Conservation (phyloP, 495 filamentous ascomycete genomes). For the Pyronema domesticum region DNA sequence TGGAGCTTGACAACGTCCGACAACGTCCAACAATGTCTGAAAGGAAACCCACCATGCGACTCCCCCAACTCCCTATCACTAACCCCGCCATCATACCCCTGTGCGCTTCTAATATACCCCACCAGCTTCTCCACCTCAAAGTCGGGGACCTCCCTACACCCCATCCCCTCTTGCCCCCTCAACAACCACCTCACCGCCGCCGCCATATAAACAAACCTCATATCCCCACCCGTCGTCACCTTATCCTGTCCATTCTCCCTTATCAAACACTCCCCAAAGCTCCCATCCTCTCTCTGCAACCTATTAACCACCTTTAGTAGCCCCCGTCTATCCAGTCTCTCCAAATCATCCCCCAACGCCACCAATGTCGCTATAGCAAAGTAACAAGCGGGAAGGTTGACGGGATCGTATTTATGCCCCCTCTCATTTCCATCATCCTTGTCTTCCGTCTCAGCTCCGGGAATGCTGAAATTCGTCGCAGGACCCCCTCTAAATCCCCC, state of each 20-base stretch:
- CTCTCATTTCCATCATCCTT: constrained; percentile 21
- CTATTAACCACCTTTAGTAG: constrained; percentile 56
- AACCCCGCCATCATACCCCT: constrained; percentile 87
- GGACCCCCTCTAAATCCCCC: constrained; percentile 73
- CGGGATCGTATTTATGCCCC: constrained; percentile 43
- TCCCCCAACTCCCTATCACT: constrained; percentile 65
- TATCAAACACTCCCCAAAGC: constrained; percentile 72
- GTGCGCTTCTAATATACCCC: constrained; percentile 39
- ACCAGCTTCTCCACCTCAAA: constrained; percentile 15
- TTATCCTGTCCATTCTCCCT: constrained; percentile 43
- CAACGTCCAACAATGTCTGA: neutral
- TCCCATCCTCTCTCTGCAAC: constrained; percentile 69
- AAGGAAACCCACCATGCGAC: constrained; percentile 53
- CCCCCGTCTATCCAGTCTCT: constrained; percentile 44
- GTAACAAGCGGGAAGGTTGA: constrained; percentile 68
- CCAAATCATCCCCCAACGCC: constrained; percentile 44
- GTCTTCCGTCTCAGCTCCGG: constrained; percentile 13
- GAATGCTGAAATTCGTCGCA: constrained; percentile 38
- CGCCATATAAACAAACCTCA: constrained; percentile 72
- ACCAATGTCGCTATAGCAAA: constrained; percentile 65
- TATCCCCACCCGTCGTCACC: constrained; percentile 63
- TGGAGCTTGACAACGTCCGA: too few relatives aligned
- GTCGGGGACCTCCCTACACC: constrained; percentile 22
- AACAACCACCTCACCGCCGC: constrained; percentile 69
- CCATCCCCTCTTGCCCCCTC: constrained; percentile 36